Evolutionary conservation across 306 rosid genomes (phyloP).

Genomic region (Cucurbita argyrosperma): DNA sequence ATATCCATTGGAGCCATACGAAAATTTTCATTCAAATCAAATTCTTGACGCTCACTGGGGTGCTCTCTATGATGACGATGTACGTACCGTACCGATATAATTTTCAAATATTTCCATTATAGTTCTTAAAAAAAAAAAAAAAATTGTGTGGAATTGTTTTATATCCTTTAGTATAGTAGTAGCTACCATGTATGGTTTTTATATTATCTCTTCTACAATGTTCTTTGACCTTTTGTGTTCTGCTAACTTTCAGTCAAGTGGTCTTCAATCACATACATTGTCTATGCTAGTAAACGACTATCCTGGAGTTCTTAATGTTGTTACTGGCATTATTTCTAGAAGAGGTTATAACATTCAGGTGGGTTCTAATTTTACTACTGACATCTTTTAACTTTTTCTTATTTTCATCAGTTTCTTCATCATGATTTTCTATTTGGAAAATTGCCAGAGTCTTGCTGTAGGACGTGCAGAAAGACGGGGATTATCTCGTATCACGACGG

Average conservation of each 20-base stretch:
- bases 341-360: conserved; percentile 63
- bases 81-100: conserved; percentile 33
- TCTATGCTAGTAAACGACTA: conserved; percentile 40
- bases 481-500: conserved; percentile 48
- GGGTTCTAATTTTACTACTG: neutral
- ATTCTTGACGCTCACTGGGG: conserved; percentile 61
- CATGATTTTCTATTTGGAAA: neutral
- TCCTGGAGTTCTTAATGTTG: conserved; percentile 50
- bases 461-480: conserved; percentile 52
- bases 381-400: neutral
- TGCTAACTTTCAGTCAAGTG: conserved; percentile 29
- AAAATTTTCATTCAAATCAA: conserved; percentile 14
- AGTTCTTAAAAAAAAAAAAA: neutral
- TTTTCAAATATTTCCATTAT: neutral
- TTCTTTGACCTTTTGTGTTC: neutral
- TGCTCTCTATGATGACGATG: conserved; percentile 43
- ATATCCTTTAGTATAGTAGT: neutral
- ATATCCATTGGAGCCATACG: conserved; percentile 43
- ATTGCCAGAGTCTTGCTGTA: conserved; percentile 40
- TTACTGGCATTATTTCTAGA: conserved; percentile 45
- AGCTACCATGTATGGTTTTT: neutral
- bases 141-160: neutral
- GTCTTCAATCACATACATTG: conserved; percentile 39
- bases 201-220: neutral
- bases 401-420: neutral